Conservation (phyloP, 495 filamentous ascomycete species). For the Penicillium riverlandense region DNA sequence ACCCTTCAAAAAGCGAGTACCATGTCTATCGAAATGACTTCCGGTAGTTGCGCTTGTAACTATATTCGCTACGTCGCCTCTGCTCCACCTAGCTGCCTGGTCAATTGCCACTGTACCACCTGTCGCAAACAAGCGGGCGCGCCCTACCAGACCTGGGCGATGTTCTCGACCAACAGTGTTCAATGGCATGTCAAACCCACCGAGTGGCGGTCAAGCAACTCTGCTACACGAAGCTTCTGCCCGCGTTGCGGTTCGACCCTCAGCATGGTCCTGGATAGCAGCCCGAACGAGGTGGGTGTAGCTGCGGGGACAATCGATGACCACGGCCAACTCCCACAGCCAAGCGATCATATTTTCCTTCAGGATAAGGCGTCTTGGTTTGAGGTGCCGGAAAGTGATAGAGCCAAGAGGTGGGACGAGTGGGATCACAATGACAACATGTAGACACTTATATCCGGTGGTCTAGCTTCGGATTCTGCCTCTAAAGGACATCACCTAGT, state of each 20-base stretch:
- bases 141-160: slow-evolving; percentile 19
- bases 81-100: slow-evolving; percentile 7
- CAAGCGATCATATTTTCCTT: slow-evolving; percentile 20
- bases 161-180: slow-evolving; percentile 11
- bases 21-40: slow-evolving; percentile 2
- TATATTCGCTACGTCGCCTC: slow-evolving; percentile 15
- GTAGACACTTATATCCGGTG: too few relatives aligned
- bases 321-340: slow-evolving; percentile 7
- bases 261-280: slow-evolving; percentile 15
- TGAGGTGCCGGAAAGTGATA: slow-evolving; percentile 15
- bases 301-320: slow-evolving; percentile 25
- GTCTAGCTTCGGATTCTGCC: too few relatives aligned
- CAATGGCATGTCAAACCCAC: slow-evolving; percentile 15
- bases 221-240: slow-evolving; percentile 21
- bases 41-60: slow-evolving; percentile 23
- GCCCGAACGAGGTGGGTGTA: slow-evolving; percentile 5
- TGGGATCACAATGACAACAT: background rate
- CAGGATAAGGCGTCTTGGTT: slow-evolving; percentile 23
- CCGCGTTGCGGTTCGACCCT: slow-evolving; percentile 21
- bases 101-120: slow-evolving; percentile 22
- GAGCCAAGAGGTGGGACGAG: slow-evolving; percentile 7
- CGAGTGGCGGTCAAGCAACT: slow-evolving; percentile 10
- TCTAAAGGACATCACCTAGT: too few relatives aligned
- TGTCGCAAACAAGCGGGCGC: slow-evolving; percentile 25
- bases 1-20: too few relatives aligned